Base-by-base conservation (phyloP, 805 yeast species). In the Huiozyma naganishii region DNA sequence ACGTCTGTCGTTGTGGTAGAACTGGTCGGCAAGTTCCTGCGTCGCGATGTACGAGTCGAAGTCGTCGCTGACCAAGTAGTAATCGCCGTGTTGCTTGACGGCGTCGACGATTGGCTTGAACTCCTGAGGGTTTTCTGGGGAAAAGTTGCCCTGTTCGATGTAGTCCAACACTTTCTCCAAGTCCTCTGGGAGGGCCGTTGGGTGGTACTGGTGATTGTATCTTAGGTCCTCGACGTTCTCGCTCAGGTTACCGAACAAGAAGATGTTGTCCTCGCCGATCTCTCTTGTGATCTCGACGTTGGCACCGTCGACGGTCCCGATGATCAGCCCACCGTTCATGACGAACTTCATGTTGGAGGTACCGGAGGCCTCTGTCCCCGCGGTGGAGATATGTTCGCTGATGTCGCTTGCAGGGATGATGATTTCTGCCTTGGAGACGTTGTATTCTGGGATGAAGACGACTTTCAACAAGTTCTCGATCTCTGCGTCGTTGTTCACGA, bases 251-350 rank as follows among this genome's bases (percentile, higher is more conserved):
- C 97, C 97, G 61, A 88, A 88, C 60, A 88, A 70, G 69, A 88
- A 88, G 62, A 89, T 86, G 62, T 88, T 86, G 41, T 88, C 95
- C 58, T 88, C 95, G 41, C 95, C 95, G 53, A 89, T 77, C 67
- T 89, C 96, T 54, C 95, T 77, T 17, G 95, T 85, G 61, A 88
- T 85, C 67, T 88, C 97, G 40, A 89, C 95, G 59, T 89, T 88
- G 50, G 97, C 97, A 59, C 97, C 97, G 60, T 88, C 97, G 51
- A 88, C 95, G 9, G 97, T 89, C 62, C 97, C 97, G 51, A 88
- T 80, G 53, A 88, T 84, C 51, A 88, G 74, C 41, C 97, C 97
- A 65, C 96, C 97, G 59, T 87, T 88, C 66, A 88, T 70, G 27
- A 87, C 95, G 61, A 88, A 88, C 68, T 88, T 88, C 97, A 88